Evolutionary conservation across 148 eudicot genomes (phyloP), one percentile per base, ranked within the genome.

Genomic region (Bassia scoparia): DNA sequence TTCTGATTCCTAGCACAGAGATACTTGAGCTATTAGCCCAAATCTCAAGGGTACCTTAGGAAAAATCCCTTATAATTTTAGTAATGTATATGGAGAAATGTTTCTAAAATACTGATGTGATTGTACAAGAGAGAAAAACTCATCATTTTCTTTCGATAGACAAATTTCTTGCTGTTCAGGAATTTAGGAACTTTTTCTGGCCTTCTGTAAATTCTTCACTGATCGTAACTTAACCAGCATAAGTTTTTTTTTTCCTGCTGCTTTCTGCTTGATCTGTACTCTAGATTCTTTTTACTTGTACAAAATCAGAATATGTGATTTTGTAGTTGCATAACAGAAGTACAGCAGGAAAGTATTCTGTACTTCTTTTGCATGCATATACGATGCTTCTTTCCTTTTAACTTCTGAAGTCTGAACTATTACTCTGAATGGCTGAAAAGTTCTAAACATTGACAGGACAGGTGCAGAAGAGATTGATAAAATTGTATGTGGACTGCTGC

Each of bases 391-490:
- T 5, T 41, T 9, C 29, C 60, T 34, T 49, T 48, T 49, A 18
- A 44, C 23, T 27, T 14, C n/a, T n/a, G n/a, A 59, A 30, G 35
- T 59, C 52, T 29, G 37, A 49, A 17, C 49, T 16, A 67, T 34
- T 6, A 20, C 37, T 44, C 35, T 21, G 11, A 24, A n/a, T 20
- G 41, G 50, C 23, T 31, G 35, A 33, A 30, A 30, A 29, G 7
- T 38, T 77, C 53, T 27, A 34, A 61, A 71, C 26, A 56, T 70
- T 75, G 61, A 71, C 89, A 92, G 97, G 84, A 74, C 90, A 96
- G 90, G 90, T 86, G 76, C 94, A 90, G 77, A 96, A 89, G 83
- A 85, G 86, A 69, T 64, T 92, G 81, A 89, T 96, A 84, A 96
- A 92, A 77, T 72, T 81, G 66, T 96, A 96, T 66, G 71, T 92